Evolutionary conservation across 2,329 filamentous ascomycete genomes (phyloP), one percentile per base, ranked within the genome.

Genomic region (Penicillium nordicum): DNA sequence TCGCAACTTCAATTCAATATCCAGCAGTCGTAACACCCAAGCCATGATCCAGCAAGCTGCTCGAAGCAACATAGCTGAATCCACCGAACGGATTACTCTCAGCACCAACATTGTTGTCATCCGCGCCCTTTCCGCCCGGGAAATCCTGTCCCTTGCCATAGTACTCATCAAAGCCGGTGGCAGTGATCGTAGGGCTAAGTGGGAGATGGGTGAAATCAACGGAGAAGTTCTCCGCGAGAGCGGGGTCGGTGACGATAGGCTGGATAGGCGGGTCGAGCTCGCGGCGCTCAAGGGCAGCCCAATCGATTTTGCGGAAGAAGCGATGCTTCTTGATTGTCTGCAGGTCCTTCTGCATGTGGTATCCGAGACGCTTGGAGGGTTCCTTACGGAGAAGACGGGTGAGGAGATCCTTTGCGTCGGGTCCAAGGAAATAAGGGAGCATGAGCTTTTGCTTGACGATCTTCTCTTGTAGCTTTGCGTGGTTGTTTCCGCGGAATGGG

Each of bases 271-370:
- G 89, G 65, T 90, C 88, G 45, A 96, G 65, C 74, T 97, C 90
- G 36, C 93, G 84, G 29, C 84, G 85, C 60, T 89, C 91, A 14
- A 99, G 83, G 67, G 87, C 88, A 76, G 86, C 88, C 94, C 94
- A 99, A 77, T 99, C 88, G 68, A 99, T 95, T 78, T 91, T 94
- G 69, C 90, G 86, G 83, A 99, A 99, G 81, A 99, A 99, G 10
- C 94, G 86, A 72, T 99, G 94, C 61, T 87, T 87, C 81, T 96
- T 96, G 77, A 99, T 89, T 0, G 82, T 87, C 53, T 84, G 80
- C 48, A 99, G 78, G 64, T 99, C 94, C 75, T 92, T 93, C 42
- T 89, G 88, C 86, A 95, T 96, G 72, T 89, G 88, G 57, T 86
- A 85, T 4, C 94, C 94, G 0, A 99, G 84, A 16, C 94, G 86